Evolutionary conservation across 2,329 filamentous ascomycete species (phyloP).

Genomic region (Neoarthrinium moseri): DNA sequence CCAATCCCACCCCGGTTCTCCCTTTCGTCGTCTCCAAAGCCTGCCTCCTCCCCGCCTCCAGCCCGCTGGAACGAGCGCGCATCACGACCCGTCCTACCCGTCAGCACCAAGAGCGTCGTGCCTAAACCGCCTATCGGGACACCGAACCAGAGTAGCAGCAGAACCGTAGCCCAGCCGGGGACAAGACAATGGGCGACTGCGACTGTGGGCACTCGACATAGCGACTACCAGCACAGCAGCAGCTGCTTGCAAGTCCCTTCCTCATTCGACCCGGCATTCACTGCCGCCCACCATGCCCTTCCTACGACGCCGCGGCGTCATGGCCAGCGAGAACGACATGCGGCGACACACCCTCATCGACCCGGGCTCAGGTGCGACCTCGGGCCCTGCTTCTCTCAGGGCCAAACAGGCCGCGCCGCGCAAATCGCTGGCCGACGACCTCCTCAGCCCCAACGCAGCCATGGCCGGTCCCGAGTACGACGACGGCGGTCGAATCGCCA

Average conservation of each 20-base stretch:
- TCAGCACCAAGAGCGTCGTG: no score
- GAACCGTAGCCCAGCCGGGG: neutral
- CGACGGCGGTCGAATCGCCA: neutral
- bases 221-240: conserved; percentile 19
- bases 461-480: conserved; percentile 9
- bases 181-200: conserved; percentile 24
- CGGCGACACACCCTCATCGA: conserved; percentile 47
- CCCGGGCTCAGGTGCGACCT: conserved; percentile 17
- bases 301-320: conserved; percentile 59
- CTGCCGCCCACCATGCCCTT: conserved; percentile 50
- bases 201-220: conserved; percentile 24
- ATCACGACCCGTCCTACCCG: no score
- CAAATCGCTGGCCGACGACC: conserved; percentile 17
- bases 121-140: no score
- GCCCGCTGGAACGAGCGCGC: no score
- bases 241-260: conserved; percentile 1
- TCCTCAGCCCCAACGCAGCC: conserved; percentile 14
- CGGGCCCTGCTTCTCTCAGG: conserved; percentile 5
- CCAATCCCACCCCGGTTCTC: no score
- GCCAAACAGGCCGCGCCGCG: conserved; percentile 15
- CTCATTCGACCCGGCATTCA: neutral
- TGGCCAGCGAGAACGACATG: conserved; percentile 59
- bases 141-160: no score
- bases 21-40: no score
- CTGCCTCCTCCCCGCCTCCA: no score